phyloP scores from a whole-genome alignment of 257 asterid genomes.

The Rubia yunnanensis region DNA sequence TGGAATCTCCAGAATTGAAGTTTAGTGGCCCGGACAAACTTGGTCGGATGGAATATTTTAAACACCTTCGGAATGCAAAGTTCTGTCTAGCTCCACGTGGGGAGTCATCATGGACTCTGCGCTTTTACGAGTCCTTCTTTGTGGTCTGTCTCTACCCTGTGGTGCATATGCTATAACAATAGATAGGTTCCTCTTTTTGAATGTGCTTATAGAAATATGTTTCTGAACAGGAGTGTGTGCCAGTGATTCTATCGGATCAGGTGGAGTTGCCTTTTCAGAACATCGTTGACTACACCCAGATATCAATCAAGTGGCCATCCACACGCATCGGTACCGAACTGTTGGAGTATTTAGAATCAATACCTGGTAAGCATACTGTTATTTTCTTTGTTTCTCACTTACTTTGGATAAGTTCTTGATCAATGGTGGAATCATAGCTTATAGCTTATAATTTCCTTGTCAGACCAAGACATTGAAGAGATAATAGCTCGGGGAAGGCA shows the following conservation, averaged over 20 bases:
- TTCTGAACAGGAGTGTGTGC: constrained; percentile 83
- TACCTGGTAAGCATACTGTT: constrained; percentile 49
- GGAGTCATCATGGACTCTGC: constrained; percentile 99
- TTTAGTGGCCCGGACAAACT: constrained; percentile 83
- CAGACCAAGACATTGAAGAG: constrained; percentile 70
- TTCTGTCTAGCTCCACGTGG: constrained; percentile 98
- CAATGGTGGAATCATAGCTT: not conserved
- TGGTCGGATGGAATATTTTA: constrained; percentile 69
- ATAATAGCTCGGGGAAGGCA: constrained; percentile 65
- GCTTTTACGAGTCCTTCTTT: constrained; percentile 91
- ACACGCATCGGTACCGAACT: constrained; percentile 57
- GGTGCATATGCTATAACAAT: not conserved
- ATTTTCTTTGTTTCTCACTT: not conserved
- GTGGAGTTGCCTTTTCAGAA: constrained; percentile 84
- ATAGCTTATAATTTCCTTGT: not conserved
- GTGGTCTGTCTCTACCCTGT: constrained; percentile 48
- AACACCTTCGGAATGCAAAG: constrained; percentile 86
- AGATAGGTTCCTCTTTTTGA: not conserved
- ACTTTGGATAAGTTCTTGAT: not conserved
- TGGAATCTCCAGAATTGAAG: constrained; percentile 99
- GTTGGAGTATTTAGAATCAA: constrained; percentile 73
- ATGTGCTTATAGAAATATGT: constrained; percentile 11
- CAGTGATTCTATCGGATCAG: constrained; percentile 86
- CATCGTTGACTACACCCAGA: constrained; percentile 57
- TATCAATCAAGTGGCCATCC: constrained; percentile 95